Base-by-base conservation (phyloP, 176 grass and related monocot genomes). In the Aegilops bicornis region DNA sequence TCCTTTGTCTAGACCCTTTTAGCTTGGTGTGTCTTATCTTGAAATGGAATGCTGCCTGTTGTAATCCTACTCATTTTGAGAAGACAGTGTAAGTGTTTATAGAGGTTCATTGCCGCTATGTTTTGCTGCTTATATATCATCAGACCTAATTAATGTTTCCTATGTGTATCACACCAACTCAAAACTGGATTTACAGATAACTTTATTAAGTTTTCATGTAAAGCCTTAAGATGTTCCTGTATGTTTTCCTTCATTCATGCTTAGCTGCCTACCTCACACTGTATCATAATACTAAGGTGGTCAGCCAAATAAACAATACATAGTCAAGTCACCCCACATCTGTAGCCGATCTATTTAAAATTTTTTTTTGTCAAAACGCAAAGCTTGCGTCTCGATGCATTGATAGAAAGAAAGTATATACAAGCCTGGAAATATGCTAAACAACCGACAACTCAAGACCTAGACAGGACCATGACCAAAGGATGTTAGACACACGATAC, bases 1-100 rank as follows among this genome's bases (percentile, higher is more conserved):
- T 87, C 35, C 1, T 37, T 89, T 50, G 17, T 77, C 6, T 67
- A 79, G 36, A 86, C 23, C 22, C 39, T 70, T 35, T 76, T 60
- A 47, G 37, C 71, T 83, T 83, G 19, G 54, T 8, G 8, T 73
- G 69, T 42, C 67, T 35, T 79, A n/a, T 66, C 25, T 10, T 35
- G 45, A 54, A 64, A 83, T 36, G 72, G 72, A 50, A 43, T 19
- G 11, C 63, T 31, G 2, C 10, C 45, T 74, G 20, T 73, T 73
- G 19, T 58, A 79, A 73, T 73, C 54, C 8, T 89, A 24, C 67
- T 37, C 70, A 45, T 77, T 9, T 36, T 40, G 40, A n/a, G 24
- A 75, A 77, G 43, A 79, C 30, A 73, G 31, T 65, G 4, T 20
- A 10, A 30, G 15, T 31, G 73, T 19, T 52, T 52, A 31, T 30